Base-by-base conservation (phyloP, 176 grass and related monocot genomes). In the Dactylis glomerata region DNA sequence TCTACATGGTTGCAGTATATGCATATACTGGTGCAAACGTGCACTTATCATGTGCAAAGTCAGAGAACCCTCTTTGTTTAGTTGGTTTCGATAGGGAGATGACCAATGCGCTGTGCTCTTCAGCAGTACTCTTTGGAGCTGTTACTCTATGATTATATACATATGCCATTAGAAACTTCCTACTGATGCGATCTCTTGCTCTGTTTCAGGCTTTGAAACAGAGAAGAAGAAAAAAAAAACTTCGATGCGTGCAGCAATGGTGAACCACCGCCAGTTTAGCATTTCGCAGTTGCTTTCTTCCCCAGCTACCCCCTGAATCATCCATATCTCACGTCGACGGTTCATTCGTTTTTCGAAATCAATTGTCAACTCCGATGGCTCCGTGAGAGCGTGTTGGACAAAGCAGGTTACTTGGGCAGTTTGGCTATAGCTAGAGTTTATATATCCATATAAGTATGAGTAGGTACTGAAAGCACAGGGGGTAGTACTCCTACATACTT, bases 161-260 rank as follows among this genome's bases (percentile, higher is more conserved):
- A 36, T 52, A 36, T 52, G 74, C 28, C 70, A 13, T 56, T 45
- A 58, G 77, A 85, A 89, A 50, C 59, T 89, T 81, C 40, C 50
- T 49, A 40, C 17, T 24, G 57, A 11, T 34, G 2, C 8, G 19
- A 20, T 1, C 8, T 22, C 64, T 37, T 22, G 33, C 17, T 16
- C 17, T 19, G 62, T 36, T 36, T 67, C 30, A 12, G 65, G 22
- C 3, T n/a, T 19, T 2, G 24, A 23, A 41, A 24, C 41, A 71
- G n/a, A 16, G 67, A 58, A 50, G 44, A n/a, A 16, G 67, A 58
- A 50, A 58, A n/a, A 73, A 9, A 1, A 5, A 1, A 30, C 36
- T 45, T 72, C 16, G 28, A 74, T 41, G 37, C 82, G 57, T 54
- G 77, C 62, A 20, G 50, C 28, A 14, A 27, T 15, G 49, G 24